Base-by-base conservation (phyloP, 1,284 basidiomycete species). In the Bothia castanella region DNA sequence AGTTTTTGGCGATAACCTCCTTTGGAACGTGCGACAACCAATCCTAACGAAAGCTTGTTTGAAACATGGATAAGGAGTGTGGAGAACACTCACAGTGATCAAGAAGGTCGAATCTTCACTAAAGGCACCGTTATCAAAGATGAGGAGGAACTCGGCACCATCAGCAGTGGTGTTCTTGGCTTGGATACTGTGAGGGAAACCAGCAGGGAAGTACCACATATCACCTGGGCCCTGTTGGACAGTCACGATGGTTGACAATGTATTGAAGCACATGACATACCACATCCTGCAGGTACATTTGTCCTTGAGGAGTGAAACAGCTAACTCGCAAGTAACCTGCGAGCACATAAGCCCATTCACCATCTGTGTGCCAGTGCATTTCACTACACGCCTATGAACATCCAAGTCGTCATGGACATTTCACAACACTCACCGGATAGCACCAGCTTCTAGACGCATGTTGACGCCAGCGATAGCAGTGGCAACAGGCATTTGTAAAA, bases 191-290 rank as follows among this genome's bases (percentile, higher is more conserved):
- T 66, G 64, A 1, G 64, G 57, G 21, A 35, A 69, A 10, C 81
- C 79, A 1, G 78, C 59, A 8, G 81, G 79, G 64, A 83, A 82
- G 59, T 77, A 82, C 82, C 81, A 82, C 4, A 82, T 47, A 56
- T 80, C 79, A 13, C 77, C 78, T 40, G 59, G 61, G 0, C 4
- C 58, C 62, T 63, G 13, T 11, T 27, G 4, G 1, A 60, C 55
- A 5, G 58, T 65, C 67, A 37, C 20, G 14, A 12, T 31, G 8
- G 14, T n/a, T 19, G 8, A 31, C 19, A 47, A 35, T 16, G 4
- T 2, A 36, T 25, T 8, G 23, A 4, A 5, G 21, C 5, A 47
- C 16, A 23, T 25, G 30, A 61, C 74, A 57, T 59, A 79, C 78
- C 35, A 76, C 71, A 52, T 77, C 73, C 34, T 69, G 74, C n/a